These are phyloP conservation scores for Rhodotorula sp. DNA, from an alignment of 1,284 basidiomycete species.

Conservation along the genomic window DNA sequence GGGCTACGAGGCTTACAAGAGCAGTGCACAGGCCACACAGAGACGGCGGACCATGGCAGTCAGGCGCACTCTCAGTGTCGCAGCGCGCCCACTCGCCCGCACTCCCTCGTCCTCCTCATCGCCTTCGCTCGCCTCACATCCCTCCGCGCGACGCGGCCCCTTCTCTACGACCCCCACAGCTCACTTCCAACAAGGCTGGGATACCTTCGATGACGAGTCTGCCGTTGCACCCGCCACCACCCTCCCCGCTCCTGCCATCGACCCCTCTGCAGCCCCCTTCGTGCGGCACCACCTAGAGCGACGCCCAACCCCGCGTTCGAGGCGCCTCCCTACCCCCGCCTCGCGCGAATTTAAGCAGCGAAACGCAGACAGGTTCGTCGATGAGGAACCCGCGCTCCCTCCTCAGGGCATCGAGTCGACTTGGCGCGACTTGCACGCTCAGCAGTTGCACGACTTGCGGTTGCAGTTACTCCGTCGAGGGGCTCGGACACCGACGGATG, in stretches of 20 bases:
- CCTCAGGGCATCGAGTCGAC: background rate
- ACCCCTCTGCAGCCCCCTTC: too few species aligned
- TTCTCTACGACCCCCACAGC: background rate
- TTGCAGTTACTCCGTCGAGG: background rate
- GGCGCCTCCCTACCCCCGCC: background rate
- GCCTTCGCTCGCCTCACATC: background rate
- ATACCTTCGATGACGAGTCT: background rate
- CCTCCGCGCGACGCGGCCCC: background rate
- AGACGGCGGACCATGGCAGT: background rate
- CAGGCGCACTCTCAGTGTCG: too few species aligned
- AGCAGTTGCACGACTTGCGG: conserved; percentile 2
- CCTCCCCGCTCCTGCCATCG: background rate
- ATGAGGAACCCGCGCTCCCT: background rate
- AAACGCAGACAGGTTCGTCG: background rate
- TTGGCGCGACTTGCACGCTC: background rate
- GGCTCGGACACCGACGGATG: background rate
- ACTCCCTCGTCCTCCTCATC: background rate
- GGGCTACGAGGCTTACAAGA: background rate
- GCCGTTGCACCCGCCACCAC: background rate
- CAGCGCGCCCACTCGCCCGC: background rate
- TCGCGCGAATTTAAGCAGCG: background rate
- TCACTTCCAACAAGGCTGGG: background rate
- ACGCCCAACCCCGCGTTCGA: background rate
- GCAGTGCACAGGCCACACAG: background rate
- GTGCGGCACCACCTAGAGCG: background rate